These are phyloP conservation scores for Nakazawaea peltata DNA, from an alignment of 805 yeast genomes.

Conservation along the genomic window DNA sequence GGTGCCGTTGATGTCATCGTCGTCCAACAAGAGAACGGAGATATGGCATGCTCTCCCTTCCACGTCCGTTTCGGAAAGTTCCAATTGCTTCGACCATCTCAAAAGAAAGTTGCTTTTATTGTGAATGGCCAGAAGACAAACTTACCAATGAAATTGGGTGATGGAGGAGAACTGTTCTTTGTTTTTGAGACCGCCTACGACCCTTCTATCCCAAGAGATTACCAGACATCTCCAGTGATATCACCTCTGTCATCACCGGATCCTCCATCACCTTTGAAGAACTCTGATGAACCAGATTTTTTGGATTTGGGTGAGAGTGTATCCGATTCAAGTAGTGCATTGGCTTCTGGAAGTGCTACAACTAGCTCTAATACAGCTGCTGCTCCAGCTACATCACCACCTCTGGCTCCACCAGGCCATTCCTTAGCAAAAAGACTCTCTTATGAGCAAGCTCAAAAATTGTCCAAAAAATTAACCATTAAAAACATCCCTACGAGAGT, in stretches of 20 bases:
- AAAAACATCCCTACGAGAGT: constrained; percentile 82
- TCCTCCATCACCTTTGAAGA: constrained; percentile 11
- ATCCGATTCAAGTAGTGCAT: neutral
- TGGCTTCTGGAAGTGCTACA: neutral
- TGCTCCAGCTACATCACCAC: neutral
- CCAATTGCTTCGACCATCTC: constrained; percentile 86
- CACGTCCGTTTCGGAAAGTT: constrained; percentile 95
- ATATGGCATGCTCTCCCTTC: constrained; percentile 87
- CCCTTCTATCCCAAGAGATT: constrained; percentile 62
- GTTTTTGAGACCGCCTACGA: constrained; percentile 75
- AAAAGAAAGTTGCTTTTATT: constrained; percentile 83
- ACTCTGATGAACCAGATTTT: constrained; percentile 35
- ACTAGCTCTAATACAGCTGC: neutral
- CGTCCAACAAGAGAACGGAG: constrained; percentile 79
- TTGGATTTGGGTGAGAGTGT: constrained; percentile 35
- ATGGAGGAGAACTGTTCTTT: constrained; percentile 96
- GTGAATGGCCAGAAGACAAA: constrained; percentile 79
- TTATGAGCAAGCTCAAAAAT: constrained; percentile 34
- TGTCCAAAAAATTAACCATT: constrained; percentile 56
- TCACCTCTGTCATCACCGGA: constrained; percentile 36
- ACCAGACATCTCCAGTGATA: constrained; percentile 81
- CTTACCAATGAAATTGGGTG: constrained; percentile 93
- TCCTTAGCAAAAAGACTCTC: constrained; percentile 7
- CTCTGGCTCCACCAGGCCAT: neutral
- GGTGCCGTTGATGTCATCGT: constrained; percentile 98